Evolutionary conservation across 305 asterid genomes (phyloP).

Genomic region (Fraxinus baroniana): DNA sequence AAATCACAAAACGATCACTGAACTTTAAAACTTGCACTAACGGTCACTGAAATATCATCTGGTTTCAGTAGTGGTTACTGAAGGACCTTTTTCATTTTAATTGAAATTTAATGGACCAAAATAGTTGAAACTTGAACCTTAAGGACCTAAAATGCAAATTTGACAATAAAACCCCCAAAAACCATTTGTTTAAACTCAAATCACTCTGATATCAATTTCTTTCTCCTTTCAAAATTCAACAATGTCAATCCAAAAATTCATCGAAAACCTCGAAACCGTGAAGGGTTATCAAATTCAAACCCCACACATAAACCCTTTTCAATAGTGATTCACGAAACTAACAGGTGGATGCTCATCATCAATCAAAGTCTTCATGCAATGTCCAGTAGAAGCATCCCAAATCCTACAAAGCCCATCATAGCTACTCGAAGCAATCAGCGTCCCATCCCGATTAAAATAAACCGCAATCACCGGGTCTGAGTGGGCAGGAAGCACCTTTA

Average conservation of each 20-base stretch:
- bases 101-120: too few species aligned
- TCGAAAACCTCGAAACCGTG: slow-evolving; percentile 39
- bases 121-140: too few species aligned
- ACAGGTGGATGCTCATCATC: slow-evolving; percentile 98
- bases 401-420: slow-evolving; percentile 96
- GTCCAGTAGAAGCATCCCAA: slow-evolving; percentile 96
- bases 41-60: too few species aligned
- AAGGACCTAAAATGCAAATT: too few species aligned
- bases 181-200: not conserved
- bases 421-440: slow-evolving; percentile 78
- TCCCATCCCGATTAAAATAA: slow-evolving; percentile 74
- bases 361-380: slow-evolving; percentile 86
- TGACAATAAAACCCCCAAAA: too few species aligned
- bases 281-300: slow-evolving; percentile 30
- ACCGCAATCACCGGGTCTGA: slow-evolving; percentile 94
- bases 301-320: slow-evolving; percentile 17
- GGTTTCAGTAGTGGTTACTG: too few species aligned
- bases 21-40: too few species aligned
- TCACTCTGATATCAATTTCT: not conserved
- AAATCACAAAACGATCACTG: too few species aligned
- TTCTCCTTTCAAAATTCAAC: slow-evolving; percentile 5
- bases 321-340: slow-evolving; percentile 58
- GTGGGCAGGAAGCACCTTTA: slow-evolving; percentile 92
- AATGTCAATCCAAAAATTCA: slow-evolving; percentile 38
- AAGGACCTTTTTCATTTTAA: too few species aligned